Conservation (phyloP, 2,329 filamentous ascomycete genomes). For the Fusarium avenaceum region DNA sequence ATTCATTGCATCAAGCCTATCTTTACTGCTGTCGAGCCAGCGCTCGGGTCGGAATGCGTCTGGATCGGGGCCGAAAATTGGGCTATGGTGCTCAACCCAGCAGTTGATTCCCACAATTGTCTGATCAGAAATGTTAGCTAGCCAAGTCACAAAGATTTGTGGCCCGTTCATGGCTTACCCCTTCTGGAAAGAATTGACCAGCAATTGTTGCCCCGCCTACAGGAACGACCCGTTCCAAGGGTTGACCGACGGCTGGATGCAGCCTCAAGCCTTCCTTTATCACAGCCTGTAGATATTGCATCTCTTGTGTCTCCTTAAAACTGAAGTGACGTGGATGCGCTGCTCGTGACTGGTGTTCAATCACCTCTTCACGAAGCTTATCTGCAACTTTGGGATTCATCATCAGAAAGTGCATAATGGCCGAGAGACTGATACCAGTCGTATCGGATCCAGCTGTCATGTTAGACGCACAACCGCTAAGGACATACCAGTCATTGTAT, state of each 20-base stretch:
- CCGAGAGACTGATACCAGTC: background rate
- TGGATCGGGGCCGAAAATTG: slow-evolving; percentile 29
- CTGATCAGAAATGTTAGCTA: background rate
- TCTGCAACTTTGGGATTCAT: background rate
- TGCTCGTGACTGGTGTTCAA: too few species aligned
- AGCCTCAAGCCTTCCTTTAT: background rate
- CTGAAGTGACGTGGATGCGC: too few species aligned
- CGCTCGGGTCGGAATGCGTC: slow-evolving; percentile 26
- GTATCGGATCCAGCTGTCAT: background rate
- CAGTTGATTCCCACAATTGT: slow-evolving; percentile 32
- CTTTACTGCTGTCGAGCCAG: slow-evolving; percentile 22
- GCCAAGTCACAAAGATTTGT: too few species aligned
- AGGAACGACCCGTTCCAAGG: background rate
- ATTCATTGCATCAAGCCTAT: slow-evolving; percentile 25
- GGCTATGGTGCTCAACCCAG: slow-evolving; percentile 37
- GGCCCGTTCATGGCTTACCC: background rate
- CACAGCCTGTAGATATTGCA: background rate
- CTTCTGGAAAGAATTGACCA: background rate
- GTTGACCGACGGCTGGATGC: background rate
- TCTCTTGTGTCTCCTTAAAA: background rate
- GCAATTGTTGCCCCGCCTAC: background rate
- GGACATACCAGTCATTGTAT: background rate
- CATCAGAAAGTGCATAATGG: background rate
- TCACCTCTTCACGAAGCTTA: background rate
- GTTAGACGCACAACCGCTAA: background rate